phyloP scores from a whole-genome alignment of 805 yeast genomes.

The Priceomyces medius region DNA sequence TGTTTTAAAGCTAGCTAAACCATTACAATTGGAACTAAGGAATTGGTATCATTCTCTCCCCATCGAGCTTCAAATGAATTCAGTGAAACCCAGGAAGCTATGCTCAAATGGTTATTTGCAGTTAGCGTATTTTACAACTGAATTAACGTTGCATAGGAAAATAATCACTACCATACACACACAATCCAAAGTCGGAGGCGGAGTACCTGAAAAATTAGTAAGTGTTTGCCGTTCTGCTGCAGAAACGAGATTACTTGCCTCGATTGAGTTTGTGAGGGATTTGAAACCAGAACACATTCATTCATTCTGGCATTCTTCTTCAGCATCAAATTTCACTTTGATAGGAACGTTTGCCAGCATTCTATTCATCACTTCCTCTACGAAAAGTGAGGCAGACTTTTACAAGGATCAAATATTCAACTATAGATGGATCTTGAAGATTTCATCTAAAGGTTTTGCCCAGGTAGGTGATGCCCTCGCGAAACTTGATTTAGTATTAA shows the following conservation, averaged over 20 bases:
- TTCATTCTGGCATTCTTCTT: slow-evolving; percentile 86
- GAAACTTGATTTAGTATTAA: slow-evolving; percentile 67
- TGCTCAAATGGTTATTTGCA: slow-evolving; percentile 79
- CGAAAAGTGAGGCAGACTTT: slow-evolving; percentile 59
- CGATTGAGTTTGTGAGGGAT: slow-evolving; percentile 73
- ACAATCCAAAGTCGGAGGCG: slow-evolving; percentile 30
- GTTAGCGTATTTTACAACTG: slow-evolving; percentile 85
- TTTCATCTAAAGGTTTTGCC: slow-evolving; percentile 72
- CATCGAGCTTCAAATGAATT: slow-evolving; percentile 58
- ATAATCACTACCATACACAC: slow-evolving; percentile 56
- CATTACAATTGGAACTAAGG: slow-evolving; percentile 66
- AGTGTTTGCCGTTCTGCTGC: slow-evolving; percentile 84
- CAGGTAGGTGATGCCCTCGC: slow-evolving; percentile 75
- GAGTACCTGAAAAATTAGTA: slow-evolving; percentile 36
- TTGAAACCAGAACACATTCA: slow-evolving; percentile 80
- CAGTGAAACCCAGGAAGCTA: slow-evolving; percentile 58
- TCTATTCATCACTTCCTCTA: slow-evolving; percentile 63
- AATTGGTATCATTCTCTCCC: slow-evolving; percentile 79
- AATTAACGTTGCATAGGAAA: slow-evolving; percentile 78
- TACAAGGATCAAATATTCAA: slow-evolving; percentile 70
- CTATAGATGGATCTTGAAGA: slow-evolving; percentile 73
- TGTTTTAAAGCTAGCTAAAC: slow-evolving; percentile 75
- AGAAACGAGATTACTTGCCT: slow-evolving; percentile 73
- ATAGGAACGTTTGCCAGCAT: slow-evolving; percentile 89
- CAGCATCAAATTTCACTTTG: slow-evolving; percentile 73